Evolutionary conservation across 1,284 basidiomycete genomes (phyloP), one percentile per base, ranked within the genome.

Genomic region (Ustilago hordei): DNA sequence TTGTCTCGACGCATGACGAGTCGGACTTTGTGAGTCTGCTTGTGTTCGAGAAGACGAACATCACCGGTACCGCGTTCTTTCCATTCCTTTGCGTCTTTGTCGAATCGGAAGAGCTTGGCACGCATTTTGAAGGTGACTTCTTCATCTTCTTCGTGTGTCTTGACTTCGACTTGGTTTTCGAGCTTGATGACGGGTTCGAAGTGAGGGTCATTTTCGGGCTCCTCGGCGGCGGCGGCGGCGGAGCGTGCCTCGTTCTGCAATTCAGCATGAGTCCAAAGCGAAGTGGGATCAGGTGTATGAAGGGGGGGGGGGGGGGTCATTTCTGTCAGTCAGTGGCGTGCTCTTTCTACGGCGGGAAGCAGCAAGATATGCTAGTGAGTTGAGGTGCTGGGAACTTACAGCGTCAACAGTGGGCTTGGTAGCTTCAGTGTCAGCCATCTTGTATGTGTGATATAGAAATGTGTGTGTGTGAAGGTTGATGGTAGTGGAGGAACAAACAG

Each of bases 1-100:
- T 98, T 98, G 90, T 99, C 97, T 87, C 97, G 93, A 88, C 97
- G 91, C 97, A 99, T 99, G 86, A 99, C 95, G 75, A 99, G 91
- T 73, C 97, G 91, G 83, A 97, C 90, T 89, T 98, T 98, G 89
- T 92, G 91, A 50, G 92, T 93, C 55, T 74, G 90, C 88, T 93
- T 95, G 89, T 97, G 93, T 85, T 92, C 89, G 57, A 86, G 74
- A 23, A 85, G 66, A 41, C 84, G 80, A 2, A 85, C 84, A 38
- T 85, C 84, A 11, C 84, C 84, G 9, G 84, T 85, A 31, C 84
- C 94, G 52, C 95, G 89, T 88, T 98, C 95, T 88, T 99, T 99
- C 97, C 97, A 99, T 88, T 99, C 95, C 72, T 91, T 89, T 68
- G 91, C 89, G 50, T 87, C 88, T 81, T 91, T 88, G 82, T 93